A percentile compares a stretch with the other conserved stretches of the same genome.
These are phyloP conservation scores for Septoria linicola DNA, from an alignment of 2,329 filamentous ascomycete species.

Conservation along the genomic window DNA sequence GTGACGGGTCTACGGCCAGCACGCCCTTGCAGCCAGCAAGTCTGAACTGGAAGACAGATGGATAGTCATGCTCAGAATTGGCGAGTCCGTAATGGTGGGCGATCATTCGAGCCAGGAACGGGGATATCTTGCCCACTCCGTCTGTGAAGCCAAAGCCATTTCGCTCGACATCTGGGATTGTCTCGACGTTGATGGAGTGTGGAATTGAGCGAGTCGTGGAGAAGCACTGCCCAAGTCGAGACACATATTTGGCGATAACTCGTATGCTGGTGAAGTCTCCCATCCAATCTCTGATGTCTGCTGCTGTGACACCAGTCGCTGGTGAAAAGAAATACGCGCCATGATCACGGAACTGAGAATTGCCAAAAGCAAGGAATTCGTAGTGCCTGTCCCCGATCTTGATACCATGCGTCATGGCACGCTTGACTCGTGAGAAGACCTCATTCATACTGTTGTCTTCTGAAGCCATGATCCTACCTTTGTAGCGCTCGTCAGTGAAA, in stretches of 20 bases:
- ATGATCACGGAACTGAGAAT: conserved; percentile 89
- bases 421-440: conserved; percentile 70
- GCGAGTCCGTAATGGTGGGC: conserved; percentile 66
- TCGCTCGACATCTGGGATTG: conserved; percentile 67
- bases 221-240: conserved; percentile 90
- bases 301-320: conserved; percentile 63
- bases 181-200: conserved; percentile 57
- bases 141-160: conserved; percentile 79
- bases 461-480: conserved; percentile 41
- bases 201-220: conserved; percentile 81
- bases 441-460: conserved; percentile 40
- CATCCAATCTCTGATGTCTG: conserved; percentile 81
- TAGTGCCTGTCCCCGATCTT: conserved; percentile 77
- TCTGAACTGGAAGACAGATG: conserved; percentile 88
- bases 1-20: conserved; percentile 65
- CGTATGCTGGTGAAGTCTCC: conserved; percentile 79
- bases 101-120: conserved; percentile 70
- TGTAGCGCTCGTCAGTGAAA: conserved; percentile 76
- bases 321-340: conserved; percentile 91
- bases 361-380: conserved; percentile 90
- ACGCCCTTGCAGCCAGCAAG: conserved; percentile 92
- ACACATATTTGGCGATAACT: conserved; percentile 83
- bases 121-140: conserved; percentile 89
- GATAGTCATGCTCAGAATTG: conserved; percentile 52
- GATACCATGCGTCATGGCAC: conserved; percentile 74